These are phyloP conservation scores for Agarophyton chilense DNA, from an alignment of 23 red algal genomes.

Conservation along the genomic window DNA sequence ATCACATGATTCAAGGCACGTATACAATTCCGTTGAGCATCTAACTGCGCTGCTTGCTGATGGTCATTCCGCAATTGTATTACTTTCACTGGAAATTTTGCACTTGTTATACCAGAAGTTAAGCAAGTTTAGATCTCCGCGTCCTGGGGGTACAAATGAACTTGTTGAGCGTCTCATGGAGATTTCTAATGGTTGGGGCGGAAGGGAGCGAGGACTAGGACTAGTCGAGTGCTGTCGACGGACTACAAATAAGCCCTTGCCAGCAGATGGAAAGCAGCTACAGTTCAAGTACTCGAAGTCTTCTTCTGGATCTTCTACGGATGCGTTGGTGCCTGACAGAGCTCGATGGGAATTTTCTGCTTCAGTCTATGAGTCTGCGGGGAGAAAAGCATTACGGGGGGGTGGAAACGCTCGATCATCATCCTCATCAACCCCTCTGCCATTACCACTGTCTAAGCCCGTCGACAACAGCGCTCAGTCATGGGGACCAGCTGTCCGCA, in stretches of 20 bases:
- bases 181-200: conserved; percentile 68
- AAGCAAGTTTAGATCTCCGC: conserved; percentile 39
- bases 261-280: conserved; percentile 54
- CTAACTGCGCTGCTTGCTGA: conserved; percentile 63
- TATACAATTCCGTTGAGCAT: conserved; percentile 78
- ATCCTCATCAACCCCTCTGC: conserved; percentile 22
- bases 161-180: conserved; percentile 56
- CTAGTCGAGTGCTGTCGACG: conserved; percentile 59
- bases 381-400: neutral
- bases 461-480: neutral
- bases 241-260: conserved; percentile 8
- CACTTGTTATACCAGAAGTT: conserved; percentile 53
- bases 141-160: conserved; percentile 34
- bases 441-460: neutral
- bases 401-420: neutral
- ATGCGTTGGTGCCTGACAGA: neutral
- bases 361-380: neutral
- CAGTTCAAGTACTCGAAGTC: conserved; percentile 51
- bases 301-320: neutral
- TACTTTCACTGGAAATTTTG: conserved; percentile 71
- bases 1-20: conserved; percentile 65
- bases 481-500: neutral
- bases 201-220: conserved; percentile 56
- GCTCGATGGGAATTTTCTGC: neutral
- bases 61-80: conserved; percentile 54